A percentile compares a stretch with the other conserved stretches of the same genome.
Evolutionary conservation across 345 rosid genomes (phyloP).

Genomic region (Excoecaria cochinchinensis): DNA sequence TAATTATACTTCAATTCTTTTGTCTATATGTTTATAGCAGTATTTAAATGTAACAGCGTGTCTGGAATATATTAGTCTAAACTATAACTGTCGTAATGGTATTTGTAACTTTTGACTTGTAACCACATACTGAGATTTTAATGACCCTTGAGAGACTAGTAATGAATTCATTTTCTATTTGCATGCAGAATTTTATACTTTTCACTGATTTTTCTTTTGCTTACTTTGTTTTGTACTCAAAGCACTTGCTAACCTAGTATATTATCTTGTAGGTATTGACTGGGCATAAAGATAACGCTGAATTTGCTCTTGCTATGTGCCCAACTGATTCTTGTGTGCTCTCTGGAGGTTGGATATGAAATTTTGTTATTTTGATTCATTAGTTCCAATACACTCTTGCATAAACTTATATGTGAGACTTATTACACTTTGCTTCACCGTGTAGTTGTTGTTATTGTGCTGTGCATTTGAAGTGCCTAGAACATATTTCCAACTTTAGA

Average conservation of each 20-base stretch:
- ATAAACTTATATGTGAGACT: neutral
- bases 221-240: slow-evolving; percentile 3
- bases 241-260: slow-evolving; percentile 20
- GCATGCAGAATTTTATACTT: neutral
- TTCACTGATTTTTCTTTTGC: neutral
- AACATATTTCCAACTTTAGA: neutral
- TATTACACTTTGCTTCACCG: neutral
- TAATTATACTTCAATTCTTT: neutral
- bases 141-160: slow-evolving; percentile 5
- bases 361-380: neutral
- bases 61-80: neutral
- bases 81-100: neutral
- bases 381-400: neutral
- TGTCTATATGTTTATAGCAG: neutral
- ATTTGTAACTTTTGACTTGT: neutral
- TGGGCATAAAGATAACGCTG: slow-evolving; percentile 60
- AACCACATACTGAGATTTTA: slow-evolving; percentile 7
- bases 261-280: slow-evolving; percentile 49
- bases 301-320: slow-evolving; percentile 68
- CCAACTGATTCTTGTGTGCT: slow-evolving; percentile 59
- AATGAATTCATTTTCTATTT: neutral
- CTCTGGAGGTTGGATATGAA: slow-evolving; percentile 51
- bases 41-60: neutral
- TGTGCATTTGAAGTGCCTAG: neutral
- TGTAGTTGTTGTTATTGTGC: no score